phyloP scores from a whole-genome alignment of 73 alveolate species.

The Tetrahymena malaccensis region DNA sequence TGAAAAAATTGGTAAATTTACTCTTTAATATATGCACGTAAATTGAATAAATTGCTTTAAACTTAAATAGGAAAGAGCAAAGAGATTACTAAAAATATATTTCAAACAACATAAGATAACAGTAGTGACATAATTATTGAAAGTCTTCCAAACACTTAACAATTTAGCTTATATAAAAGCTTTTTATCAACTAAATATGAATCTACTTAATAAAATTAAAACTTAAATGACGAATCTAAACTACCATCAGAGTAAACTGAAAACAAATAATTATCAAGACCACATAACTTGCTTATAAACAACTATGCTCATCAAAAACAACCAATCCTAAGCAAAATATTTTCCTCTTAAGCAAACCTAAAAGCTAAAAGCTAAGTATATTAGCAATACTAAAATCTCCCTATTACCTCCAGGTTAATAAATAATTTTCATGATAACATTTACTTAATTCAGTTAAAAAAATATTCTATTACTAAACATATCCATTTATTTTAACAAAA shows the following conservation, averaged over 20 bases:
- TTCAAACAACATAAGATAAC: background rate
- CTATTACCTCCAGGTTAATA: background rate
- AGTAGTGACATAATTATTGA: background rate
- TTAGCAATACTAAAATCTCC: background rate
- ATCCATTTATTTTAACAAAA: no score
- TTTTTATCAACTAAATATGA: background rate
- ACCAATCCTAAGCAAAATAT: background rate
- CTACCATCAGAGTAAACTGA: background rate
- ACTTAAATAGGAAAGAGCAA: background rate
- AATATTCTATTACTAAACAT: no score
- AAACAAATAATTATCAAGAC: background rate
- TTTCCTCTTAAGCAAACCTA: background rate
- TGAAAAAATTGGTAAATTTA: background rate
- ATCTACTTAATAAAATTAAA: no score
- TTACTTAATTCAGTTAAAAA: no score
- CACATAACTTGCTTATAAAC: background rate
- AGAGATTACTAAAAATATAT: background rate
- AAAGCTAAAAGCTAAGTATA: background rate
- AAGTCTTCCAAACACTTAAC: background rate
- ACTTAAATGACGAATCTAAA: background rate
- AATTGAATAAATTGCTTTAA: no score
- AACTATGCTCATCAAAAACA: background rate
- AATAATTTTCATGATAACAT: no score
- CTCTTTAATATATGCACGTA: no score
- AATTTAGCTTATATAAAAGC: background rate